These are phyloP conservation scores for Venturia asperata DNA, from an alignment of 2,329 filamentous ascomycete species.

Conservation along the genomic window DNA sequence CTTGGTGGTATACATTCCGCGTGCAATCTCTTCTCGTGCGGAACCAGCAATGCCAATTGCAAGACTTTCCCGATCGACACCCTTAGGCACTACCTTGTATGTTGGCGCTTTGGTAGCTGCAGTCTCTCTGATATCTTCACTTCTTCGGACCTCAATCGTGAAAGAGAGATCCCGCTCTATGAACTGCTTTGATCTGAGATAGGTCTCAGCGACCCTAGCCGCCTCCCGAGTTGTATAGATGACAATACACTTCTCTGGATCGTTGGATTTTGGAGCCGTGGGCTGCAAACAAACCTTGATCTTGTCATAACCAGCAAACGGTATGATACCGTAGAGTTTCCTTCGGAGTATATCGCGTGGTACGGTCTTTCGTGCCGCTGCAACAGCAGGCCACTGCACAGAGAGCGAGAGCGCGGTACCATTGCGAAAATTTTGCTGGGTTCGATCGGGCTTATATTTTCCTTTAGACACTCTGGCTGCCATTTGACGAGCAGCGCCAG, in stretches of 20 bases:
- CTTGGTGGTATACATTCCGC: conserved; percentile 2
- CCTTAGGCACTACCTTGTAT: background rate
- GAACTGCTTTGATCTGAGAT: conserved; percentile 1
- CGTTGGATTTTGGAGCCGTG: background rate
- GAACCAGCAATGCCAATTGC: conserved; percentile 5
- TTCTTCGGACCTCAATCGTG: background rate
- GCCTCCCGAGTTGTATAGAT: background rate
- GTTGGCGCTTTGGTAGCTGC: background rate
- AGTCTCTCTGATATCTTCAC: background rate
- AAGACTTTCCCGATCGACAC: conserved; percentile 11
- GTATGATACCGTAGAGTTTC: conserved; percentile 1
- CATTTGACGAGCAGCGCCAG: conserved; percentile 5
- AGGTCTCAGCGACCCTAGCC: background rate
- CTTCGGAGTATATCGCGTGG: background rate
- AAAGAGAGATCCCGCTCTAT: background rate
- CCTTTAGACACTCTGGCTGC: background rate
- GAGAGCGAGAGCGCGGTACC: conserved; percentile 5
- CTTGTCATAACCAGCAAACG: background rate
- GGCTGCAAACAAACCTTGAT: conserved; percentile 3
- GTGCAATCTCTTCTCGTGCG: conserved; percentile 7
- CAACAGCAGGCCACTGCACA: background rate
- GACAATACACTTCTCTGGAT: conserved; percentile 7
- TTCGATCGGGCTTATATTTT: background rate
- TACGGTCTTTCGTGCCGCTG: background rate
- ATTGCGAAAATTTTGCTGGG: background rate